A percentile compares a stretch with the other conserved stretches of the same genome.
phyloP scores from a whole-genome alignment of 2,329 filamentous ascomycete genomes.

The Colletotrichum nymphaeae region DNA sequence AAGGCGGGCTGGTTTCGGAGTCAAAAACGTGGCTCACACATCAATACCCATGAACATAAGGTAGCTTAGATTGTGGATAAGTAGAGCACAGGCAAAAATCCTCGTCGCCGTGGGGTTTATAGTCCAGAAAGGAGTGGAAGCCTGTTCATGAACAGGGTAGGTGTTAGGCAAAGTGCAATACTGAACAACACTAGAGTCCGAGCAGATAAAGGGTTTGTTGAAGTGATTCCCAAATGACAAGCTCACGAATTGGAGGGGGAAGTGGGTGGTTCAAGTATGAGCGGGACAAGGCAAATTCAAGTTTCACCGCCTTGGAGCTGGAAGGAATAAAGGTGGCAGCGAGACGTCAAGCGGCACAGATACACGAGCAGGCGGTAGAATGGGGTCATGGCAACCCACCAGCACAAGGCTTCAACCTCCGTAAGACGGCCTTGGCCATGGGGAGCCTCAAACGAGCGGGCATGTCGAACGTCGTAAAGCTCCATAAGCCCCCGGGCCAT shows the following conservation, averaged over 20 bases:
- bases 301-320: slow-evolving; percentile 30
- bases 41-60: not conserved
- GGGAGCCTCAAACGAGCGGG: slow-evolving; percentile 32
- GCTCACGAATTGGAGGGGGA: slow-evolving; percentile 26
- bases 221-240: slow-evolving; percentile 22
- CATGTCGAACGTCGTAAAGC: slow-evolving; percentile 5
- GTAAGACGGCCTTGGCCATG: slow-evolving; percentile 28
- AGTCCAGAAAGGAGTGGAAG: slow-evolving; percentile 19
- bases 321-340: slow-evolving; percentile 10
- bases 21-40: slow-evolving; percentile 14
- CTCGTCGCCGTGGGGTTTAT: not conserved
- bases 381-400: slow-evolving; percentile 30
- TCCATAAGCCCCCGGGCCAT: slow-evolving; percentile 4
- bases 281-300: slow-evolving; percentile 27
- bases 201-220: slow-evolving; percentile 7
- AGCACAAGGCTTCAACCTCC: slow-evolving; percentile 34
- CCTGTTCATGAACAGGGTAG: not conserved
- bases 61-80: not conserved
- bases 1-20: not conserved
- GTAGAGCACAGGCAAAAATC: not conserved
- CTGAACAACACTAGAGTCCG: not conserved
- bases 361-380: slow-evolving; percentile 25
- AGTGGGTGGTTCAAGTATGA: slow-evolving; percentile 32
- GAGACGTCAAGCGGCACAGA: slow-evolving; percentile 34
- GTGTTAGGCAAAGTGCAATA: not conserved